Evolutionary conservation across 352 stramenopile genomes (phyloP).

Genomic region (Globisporangium spiculum): DNA sequence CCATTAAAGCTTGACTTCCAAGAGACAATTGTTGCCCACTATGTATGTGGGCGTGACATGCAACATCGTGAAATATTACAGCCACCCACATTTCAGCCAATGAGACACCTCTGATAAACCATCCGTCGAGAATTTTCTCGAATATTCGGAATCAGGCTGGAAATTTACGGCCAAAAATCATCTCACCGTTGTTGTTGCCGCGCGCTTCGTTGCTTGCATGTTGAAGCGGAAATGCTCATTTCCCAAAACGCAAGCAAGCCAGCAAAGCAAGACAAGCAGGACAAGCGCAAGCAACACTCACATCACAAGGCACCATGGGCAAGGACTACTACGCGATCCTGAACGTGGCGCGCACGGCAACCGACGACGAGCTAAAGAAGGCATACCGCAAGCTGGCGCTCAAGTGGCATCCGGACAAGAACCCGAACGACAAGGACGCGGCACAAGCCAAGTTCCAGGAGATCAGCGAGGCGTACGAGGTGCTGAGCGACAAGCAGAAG

Average conservation of each 20-base stretch:
- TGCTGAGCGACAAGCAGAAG: slow-evolving; percentile 93
- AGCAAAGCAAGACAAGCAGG: slow-evolving; percentile 12
- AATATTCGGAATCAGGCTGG: slow-evolving; percentile 10
- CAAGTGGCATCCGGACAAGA: slow-evolving; percentile 93
- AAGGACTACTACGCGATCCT: slow-evolving; percentile 87
- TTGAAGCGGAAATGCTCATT: slow-evolving; percentile 13
- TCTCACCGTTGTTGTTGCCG: neutral
- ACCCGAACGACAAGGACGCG: slow-evolving; percentile 79
- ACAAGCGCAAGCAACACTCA: slow-evolving; percentile 2
- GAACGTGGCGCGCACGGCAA: slow-evolving; percentile 59
- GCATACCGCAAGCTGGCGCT: slow-evolving; percentile 89
- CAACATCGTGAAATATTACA: neutral
- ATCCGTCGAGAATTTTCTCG: slow-evolving; percentile 31
- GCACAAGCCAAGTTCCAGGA: slow-evolving; percentile 93
- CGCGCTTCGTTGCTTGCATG: neutral
- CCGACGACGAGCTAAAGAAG: slow-evolving; percentile 81
- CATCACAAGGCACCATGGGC: slow-evolving; percentile 42
- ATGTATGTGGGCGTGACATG: neutral
- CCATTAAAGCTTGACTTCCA: neutral
- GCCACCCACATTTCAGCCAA: neutral
- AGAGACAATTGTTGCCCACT: neutral
- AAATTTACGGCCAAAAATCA: slow-evolving; percentile 6
- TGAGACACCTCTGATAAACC: neutral
- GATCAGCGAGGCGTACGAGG: slow-evolving; percentile 91
- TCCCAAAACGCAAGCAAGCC: slow-evolving; percentile 16